Evolutionary conservation across 2,329 filamentous ascomycete genomes (phyloP), one percentile per base, ranked within the genome.

Genomic region (Rutstroemia sp.): DNA sequence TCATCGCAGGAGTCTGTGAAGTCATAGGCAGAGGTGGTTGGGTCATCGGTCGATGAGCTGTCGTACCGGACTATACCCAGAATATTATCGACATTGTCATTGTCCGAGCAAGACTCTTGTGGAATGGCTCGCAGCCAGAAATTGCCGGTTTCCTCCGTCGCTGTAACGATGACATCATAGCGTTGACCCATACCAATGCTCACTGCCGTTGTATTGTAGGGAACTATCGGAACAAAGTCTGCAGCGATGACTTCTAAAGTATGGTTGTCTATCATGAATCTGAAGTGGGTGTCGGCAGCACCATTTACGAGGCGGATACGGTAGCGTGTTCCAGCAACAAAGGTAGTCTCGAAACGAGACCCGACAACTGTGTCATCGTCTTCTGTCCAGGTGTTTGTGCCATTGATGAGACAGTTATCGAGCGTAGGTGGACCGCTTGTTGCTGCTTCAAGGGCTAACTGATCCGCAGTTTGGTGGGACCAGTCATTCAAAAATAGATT

Each of bases 211-310:
- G 59, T 60, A 17, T 30, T 38, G 17, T 61, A 62, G 2, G 59
- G 55, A 9, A 54, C 40, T 21, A 62, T 61, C 9, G 60, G 59
- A 0, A 84, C 79, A 12, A 75, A 66, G 47, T 85, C 75, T 64
- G 87, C 88, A 69, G 84, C 83, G 48, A 89, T 75, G 6, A 78
- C 80, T 0, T 83, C 84, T 1, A 81, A 63, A 3, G 77, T 83
- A 54, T 77, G 65, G 2, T 75, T 76, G 47, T 81, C 75, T 19
- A 71, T 72, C 0, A 75, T 65, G 3, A 74, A 65, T 4, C 77
- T 75, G 71, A 79, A 81, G 4, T 64, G 60, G 1, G 67, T 70
- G 25, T 63, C 61, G 7, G 81, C 68, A 62, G 60, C 50, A 58
- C 64, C 69, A 61, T 78, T 78, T 49, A 80, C 66, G 2, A 80